Conservation (phyloP, 345 rosid genomes). For the Hibiscus tridactylites region DNA sequence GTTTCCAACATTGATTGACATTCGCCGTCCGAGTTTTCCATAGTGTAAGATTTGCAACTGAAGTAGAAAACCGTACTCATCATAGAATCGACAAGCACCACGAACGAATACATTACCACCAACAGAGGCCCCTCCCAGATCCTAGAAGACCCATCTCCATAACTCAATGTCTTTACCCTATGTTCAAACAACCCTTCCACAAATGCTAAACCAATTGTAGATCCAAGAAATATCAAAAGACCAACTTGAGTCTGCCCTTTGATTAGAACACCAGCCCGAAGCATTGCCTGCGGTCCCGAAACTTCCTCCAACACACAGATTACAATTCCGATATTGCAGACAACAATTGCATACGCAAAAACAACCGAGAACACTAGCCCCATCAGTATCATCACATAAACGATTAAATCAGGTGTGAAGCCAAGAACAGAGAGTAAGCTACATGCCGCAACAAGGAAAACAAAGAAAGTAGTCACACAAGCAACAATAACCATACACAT, state of each 20-base stretch:
- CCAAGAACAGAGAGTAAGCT: conserved; percentile 46
- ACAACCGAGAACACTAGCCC: conserved; percentile 70
- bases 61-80: conserved; percentile 84
- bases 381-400: conserved; percentile 46
- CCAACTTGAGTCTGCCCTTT: conserved; percentile 92
- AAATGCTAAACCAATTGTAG: conserved; percentile 70
- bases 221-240: conserved; percentile 68
- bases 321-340: conserved; percentile 66
- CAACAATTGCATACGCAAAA: conserved; percentile 63
- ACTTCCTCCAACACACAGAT: conserved; percentile 81
- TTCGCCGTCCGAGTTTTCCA: conserved; percentile 39
- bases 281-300: conserved; percentile 66
- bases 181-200: conserved; percentile 90
- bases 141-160: conserved; percentile 89
- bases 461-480: conserved; percentile 55
- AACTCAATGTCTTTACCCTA: conserved; percentile 75
- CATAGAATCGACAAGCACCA: conserved; percentile 80
- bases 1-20: conserved; percentile 45
- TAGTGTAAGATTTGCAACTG: conserved; percentile 62
- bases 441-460: conserved; percentile 49
- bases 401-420: conserved; percentile 42
- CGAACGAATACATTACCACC: conserved; percentile 81
- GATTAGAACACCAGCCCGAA: conserved; percentile 51
- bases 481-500: conserved; percentile 48
- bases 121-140: conserved; percentile 90